These are phyloP conservation scores for Neonectria faginata DNA, from an alignment of 2,329 filamentous ascomycete species.

Conservation along the genomic window DNA sequence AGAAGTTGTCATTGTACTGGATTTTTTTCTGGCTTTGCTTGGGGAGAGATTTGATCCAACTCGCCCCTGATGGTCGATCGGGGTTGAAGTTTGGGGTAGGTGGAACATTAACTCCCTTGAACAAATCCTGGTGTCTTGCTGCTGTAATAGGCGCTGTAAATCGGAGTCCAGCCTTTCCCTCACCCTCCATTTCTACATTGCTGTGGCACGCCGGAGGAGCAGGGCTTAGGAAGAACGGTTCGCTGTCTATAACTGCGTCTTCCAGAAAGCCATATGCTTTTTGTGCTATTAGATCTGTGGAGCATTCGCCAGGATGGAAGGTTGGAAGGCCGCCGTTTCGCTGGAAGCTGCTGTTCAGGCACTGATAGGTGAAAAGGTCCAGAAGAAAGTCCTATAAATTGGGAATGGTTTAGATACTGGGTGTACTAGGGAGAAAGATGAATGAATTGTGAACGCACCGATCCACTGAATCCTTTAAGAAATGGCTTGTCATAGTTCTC, in stretches of 20 bases:
- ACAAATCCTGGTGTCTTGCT: slow-evolving; percentile 69
- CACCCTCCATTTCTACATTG: not conserved
- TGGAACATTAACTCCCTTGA: slow-evolving; percentile 69
- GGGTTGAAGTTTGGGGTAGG: slow-evolving; percentile 77
- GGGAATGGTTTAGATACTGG: not conserved
- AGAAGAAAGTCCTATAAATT: slow-evolving; percentile 16
- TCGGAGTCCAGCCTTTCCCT: slow-evolving; percentile 49
- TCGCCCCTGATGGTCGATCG: slow-evolving; percentile 52
- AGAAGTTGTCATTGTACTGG: slow-evolving; percentile 54
- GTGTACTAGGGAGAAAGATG: no score
- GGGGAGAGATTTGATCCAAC: slow-evolving; percentile 58
- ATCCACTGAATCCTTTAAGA: slow-evolving; percentile 12
- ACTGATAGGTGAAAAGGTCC: slow-evolving; percentile 24
- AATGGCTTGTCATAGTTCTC: slow-evolving; percentile 64
- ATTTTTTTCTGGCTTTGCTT: slow-evolving; percentile 48
- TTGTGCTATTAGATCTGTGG: slow-evolving; percentile 17
- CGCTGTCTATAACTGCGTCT: slow-evolving; percentile 1
- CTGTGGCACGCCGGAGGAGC: no score
- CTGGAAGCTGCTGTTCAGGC: slow-evolving; percentile 16
- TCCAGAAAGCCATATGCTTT: slow-evolving; percentile 13
- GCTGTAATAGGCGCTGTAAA: no score
- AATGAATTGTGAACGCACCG: not conserved
- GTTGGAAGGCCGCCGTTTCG: slow-evolving; percentile 13
- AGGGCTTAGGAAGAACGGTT: not conserved
- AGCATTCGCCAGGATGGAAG: slow-evolving; percentile 15